Evolutionary conservation across 2,329 filamentous ascomycete genomes (phyloP), one percentile per base, ranked within the genome.

Genomic region (Sarocladiaceae sp.): DNA sequence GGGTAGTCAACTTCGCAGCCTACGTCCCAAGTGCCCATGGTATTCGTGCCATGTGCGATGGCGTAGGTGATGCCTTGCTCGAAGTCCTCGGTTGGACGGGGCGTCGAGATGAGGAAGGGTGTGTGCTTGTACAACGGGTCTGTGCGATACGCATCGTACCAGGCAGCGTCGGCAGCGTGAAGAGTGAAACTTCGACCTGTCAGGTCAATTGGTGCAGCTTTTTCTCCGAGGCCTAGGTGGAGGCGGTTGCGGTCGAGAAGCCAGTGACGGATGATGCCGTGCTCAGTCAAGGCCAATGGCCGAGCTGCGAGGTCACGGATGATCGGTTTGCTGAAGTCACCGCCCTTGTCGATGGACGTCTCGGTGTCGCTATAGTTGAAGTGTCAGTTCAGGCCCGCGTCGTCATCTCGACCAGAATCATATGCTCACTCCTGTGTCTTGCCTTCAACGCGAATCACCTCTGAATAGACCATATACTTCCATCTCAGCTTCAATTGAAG

Each of bases 241-340:
- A 48, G 26, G 3, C 44, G 5, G 11, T 25, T 48, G 4, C 26
- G 44, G 44, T 48, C 44, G 5, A 48, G 25, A 26, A 17, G 5
- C 44, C 44, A 48, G 44, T 48, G 44, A n/a, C 44, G 44, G 17
- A 48, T 48, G 12, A 48, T 48, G n/a, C 44, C 44, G 18, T 48
- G 44, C 26, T 48, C 44, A 15, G 44, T 48, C 44, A 48, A 20
- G 15, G 44, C 44, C 44, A 11, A 48, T 11, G 44, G 26, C 5
- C 44, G 44, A 33, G 44, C 44, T 17, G 31, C 26, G 18, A 48
- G 44, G 17, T 48, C 44, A 11, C 44, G 25, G 18, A 48, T 48
- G 26, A 48, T 22, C 26, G 26, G 44, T 28, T 31, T 48, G 15
- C 15, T 15, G 44, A 28, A 12, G 17, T 18, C n/a, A 7, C 10